Evolutionary conservation across 2,329 filamentous ascomycete genomes (phyloP), one percentile per base, ranked within the genome.

Genomic region (Blastomyces emzantsi): DNA sequence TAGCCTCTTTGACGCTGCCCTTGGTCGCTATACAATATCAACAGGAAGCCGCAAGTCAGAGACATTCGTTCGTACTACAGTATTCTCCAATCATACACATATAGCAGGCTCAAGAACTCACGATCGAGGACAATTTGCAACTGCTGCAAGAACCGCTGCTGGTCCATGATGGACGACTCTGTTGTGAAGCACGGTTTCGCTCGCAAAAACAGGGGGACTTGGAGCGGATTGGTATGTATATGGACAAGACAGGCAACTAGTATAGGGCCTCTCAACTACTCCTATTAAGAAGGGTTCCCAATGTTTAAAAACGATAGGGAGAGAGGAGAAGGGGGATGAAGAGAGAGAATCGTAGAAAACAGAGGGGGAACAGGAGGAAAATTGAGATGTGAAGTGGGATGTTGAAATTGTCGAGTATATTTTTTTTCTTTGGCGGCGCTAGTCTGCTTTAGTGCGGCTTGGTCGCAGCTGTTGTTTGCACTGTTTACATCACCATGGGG

Each of bases 71-170:
- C 54, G 61, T 25, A 9, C 49, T 51, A 39, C 25, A 64, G 54
- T 57, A 56, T 56, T 58, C 62, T 45, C 57, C 54, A 39, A 49
- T 51, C 11, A 45, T 62, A 58, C 43, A 22, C 47, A 64, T 33
- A 25, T 30, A 55, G 51, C 25, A 51, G 39, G 15, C 65, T 39
- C 19, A 55, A 62, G 63, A 60, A 86, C 89, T 81, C 81, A 94
- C 90, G 92, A 76, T 91, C 87, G 79, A 96, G 85, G 72, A 93
- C 87, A 79, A 90, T 88, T 83, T 94, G 86, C 75, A 97, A 85
- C 79, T 96, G 86, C 81, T 89, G 84, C 70, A 94, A 84, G 75
- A 97, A 92, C 79, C 89, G 86, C 77, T 90, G 87, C 76, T 90
- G 84, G 77, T 92, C 87, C 89, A 92, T 92, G 73, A 66, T 76